Percentiles rank a stretch among this genome's conserved stretches.
Conservation (phyloP, 495 filamentous ascomycete species). For the Amniculicola lignicola region DNA sequence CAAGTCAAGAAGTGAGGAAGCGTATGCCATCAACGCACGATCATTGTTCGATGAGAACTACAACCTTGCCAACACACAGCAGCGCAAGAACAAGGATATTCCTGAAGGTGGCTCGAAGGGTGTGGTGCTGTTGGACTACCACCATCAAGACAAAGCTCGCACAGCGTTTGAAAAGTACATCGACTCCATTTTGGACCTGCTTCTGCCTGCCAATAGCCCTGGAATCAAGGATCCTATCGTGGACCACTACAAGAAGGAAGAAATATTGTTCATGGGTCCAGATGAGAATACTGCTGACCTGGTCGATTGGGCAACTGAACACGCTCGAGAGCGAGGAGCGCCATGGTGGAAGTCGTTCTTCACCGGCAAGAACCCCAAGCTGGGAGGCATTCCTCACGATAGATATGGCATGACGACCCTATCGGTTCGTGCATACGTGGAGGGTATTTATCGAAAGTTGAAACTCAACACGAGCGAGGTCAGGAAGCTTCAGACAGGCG, state of each 20-base stretch:
- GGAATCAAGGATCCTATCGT: conserved; percentile 99
- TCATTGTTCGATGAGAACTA: conserved; percentile 98
- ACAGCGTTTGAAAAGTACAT: conserved; percentile 99
- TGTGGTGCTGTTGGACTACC: conserved; percentile 88
- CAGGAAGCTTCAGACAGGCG: conserved; percentile 93
- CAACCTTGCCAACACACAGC: conserved; percentile 94
- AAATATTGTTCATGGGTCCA: conserved; percentile 97
- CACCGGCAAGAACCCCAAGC: conserved; percentile 92
- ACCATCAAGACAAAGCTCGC: conserved; percentile 85
- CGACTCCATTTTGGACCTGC: conserved; percentile 91
- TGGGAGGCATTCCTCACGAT: conserved; percentile 96
- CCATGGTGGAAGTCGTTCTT: conserved; percentile 99
- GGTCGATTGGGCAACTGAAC: conserved; percentile 96
- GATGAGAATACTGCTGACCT: conserved; percentile 98
- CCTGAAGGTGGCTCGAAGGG: conserved; percentile 99
- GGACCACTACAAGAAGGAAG: conserved; percentile 86
- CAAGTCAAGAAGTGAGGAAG: conserved; percentile 91
- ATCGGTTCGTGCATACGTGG: conserved; percentile 91
- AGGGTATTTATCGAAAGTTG: conserved; percentile 94
- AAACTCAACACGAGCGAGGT: conserved; percentile 78
- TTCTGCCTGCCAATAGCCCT: conserved; percentile 82
- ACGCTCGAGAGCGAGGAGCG: conserved; percentile 81
- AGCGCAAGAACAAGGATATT: conserved; percentile 99
- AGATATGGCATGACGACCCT: conserved; percentile 96
- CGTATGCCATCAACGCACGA: conserved; percentile 92